phyloP scores from a whole-genome alignment of 371 early-diverging fungal species.

The Mortierella sp. region DNA sequence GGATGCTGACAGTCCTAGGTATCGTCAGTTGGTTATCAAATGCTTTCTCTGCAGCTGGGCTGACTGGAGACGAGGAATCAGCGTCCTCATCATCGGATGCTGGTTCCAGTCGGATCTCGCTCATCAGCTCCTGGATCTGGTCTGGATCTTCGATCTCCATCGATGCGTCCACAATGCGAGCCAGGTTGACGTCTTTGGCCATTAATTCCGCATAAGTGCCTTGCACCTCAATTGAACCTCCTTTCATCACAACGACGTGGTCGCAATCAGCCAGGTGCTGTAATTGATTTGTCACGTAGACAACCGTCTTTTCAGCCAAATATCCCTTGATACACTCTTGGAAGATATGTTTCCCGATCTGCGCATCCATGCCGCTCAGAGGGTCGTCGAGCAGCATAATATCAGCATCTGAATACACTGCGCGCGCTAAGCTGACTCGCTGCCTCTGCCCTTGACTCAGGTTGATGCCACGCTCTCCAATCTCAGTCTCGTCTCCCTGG shows the following conservation, averaged over 20 bases:
- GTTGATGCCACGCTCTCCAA: constrained; percentile 86
- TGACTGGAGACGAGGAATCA: constrained; percentile 3
- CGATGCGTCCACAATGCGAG: constrained; percentile 58
- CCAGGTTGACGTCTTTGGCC: constrained; percentile 59
- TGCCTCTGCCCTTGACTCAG: constrained; percentile 81
- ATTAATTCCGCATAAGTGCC: constrained; percentile 79
- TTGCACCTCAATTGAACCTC: constrained; percentile 72
- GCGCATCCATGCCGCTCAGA: constrained; percentile 63
- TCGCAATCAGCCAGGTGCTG: constrained; percentile 73
- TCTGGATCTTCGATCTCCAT: constrained; percentile 64
- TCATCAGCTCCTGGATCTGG: constrained; percentile 57
- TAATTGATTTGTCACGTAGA: constrained; percentile 74
- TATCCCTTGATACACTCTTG: constrained; percentile 70
- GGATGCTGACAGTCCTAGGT: constrained; percentile 15
- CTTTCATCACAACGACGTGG: constrained; percentile 71
- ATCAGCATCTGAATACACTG: constrained; percentile 72
- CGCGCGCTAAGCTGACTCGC: constrained; percentile 78
- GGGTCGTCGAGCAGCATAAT: constrained; percentile 78
- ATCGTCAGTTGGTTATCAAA: constrained; percentile 7
- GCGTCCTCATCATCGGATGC: constrained; percentile 6
- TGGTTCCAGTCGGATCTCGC: constrained; percentile 52
- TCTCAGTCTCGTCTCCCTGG: constrained; percentile 83
- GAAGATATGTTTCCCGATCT: constrained; percentile 70
- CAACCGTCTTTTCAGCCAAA: constrained; percentile 65
- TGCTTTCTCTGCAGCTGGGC: constrained; percentile 19